These are phyloP conservation scores for Solanum raphanifolium DNA, from an alignment of 257 asterid genomes.

Conservation along the genomic window DNA sequence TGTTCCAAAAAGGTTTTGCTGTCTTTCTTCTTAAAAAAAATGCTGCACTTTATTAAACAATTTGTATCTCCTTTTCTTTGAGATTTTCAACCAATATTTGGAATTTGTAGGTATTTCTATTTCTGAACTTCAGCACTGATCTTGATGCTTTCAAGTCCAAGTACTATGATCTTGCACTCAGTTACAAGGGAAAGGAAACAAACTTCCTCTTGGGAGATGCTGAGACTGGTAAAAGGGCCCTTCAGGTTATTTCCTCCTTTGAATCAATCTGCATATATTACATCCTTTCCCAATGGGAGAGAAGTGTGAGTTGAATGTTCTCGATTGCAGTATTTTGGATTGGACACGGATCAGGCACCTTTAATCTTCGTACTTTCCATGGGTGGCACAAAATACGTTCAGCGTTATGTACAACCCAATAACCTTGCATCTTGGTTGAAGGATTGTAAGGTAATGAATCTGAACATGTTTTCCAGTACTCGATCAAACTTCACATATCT, in stretches of 20 bases:
- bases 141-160: conserved; percentile 42
- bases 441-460: conserved; percentile 38
- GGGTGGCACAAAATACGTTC: conserved; percentile 47
- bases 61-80: background rate
- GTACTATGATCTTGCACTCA: conserved; percentile 53
- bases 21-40: background rate
- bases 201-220: conserved; percentile 67
- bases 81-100: background rate
- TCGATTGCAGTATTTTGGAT: conserved; percentile 66
- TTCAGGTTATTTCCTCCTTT: conserved; percentile 38
- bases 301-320: background rate
- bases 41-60: background rate
- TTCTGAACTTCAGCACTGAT: conserved; percentile 58
- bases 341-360: conserved; percentile 50
- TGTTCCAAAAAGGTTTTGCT: background rate
- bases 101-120: conserved; percentile 54
- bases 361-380: conserved; percentile 37
- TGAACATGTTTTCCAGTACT: background rate
- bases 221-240: conserved; percentile 52
- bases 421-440: conserved; percentile 57
- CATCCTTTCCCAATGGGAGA: background rate
- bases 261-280: background rate
- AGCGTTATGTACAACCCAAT: conserved; percentile 44
- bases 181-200: conserved; percentile 57
- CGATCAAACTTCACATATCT: background rate